Conservation (phyloP, 2,329 filamentous ascomycete genomes). For the Alternaria angustiovoidea region DNA sequence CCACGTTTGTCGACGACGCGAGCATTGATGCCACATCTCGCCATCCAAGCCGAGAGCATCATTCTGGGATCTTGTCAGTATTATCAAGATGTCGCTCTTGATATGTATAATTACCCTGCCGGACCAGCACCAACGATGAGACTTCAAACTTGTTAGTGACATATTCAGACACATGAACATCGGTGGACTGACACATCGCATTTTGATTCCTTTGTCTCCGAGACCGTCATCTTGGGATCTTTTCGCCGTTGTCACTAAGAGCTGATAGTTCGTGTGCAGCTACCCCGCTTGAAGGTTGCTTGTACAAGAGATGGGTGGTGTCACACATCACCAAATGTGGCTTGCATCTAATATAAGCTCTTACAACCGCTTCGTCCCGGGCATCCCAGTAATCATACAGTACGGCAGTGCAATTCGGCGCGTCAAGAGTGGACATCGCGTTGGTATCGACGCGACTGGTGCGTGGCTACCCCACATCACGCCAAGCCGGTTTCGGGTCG, state of each 20-base stretch:
- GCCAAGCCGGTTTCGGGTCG: constrained; percentile 21
- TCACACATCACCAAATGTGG: background rate
- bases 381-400: constrained; percentile 3
- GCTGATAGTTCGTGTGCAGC: background rate
- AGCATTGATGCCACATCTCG: constrained; percentile 50
- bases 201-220: constrained; percentile 36
- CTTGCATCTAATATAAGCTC: constrained; percentile 8
- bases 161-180: background rate
- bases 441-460: background rate
- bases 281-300: background rate
- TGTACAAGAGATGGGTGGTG: background rate
- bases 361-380: background rate
- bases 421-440: constrained; percentile 3
- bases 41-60: constrained; percentile 55
- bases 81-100: background rate
- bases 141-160: constrained; percentile 22
- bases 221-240: constrained; percentile 35
- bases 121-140: constrained; percentile 53
- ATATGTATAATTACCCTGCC: constrained; percentile 21
- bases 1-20: constrained; percentile 54
- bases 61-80: constrained; percentile 26
- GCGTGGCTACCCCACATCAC: constrained; percentile 36
- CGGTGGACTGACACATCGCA: constrained; percentile 46
- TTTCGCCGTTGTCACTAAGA: background rate
- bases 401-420: constrained; percentile 33